Evolutionary conservation across 78 protist genomes (phyloP).

Genomic region (Tieghemostelium lacteum): DNA sequence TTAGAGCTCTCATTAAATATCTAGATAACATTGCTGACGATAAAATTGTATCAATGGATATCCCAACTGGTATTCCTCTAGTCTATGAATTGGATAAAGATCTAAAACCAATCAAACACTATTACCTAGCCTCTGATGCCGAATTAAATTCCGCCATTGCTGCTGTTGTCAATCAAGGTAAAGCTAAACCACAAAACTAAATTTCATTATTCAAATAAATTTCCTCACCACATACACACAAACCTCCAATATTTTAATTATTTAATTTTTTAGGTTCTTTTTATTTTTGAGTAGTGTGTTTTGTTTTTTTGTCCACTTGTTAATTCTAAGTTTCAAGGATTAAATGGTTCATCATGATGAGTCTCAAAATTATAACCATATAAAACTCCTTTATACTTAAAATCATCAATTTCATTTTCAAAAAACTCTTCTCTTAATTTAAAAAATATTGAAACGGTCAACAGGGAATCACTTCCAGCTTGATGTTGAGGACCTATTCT

Average conservation of each 20-base stretch:
- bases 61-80: conserved; percentile 94
- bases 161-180: conserved; percentile 89
- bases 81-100: conserved; percentile 87
- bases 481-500: conserved; percentile 98
- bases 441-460: conserved; percentile 94
- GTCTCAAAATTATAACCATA: conserved; percentile 69
- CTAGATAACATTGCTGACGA: conserved; percentile 88
- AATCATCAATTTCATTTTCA: conserved; percentile 91
- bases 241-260: background rate
- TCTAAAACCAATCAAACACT: conserved; percentile 77
- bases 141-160: conserved; percentile 58
- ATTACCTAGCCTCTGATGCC: conserved; percentile 81
- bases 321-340: background rate
- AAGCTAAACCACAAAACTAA: conserved; percentile 38
- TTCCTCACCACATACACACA: too few species aligned
- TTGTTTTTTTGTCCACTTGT: background rate
- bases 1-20: conserved; percentile 94
- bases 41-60: conserved; percentile 86
- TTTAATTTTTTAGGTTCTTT: background rate
- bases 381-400: conserved; percentile 82
- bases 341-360: background rate
- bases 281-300: background rate
- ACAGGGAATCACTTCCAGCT: conserved; percentile 96
- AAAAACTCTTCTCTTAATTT: conserved; percentile 90
- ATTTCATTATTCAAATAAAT: too few species aligned